Evolutionary conservation across 495 filamentous ascomycete species (phyloP).

Genomic region (Daldinia bambusicola): DNA sequence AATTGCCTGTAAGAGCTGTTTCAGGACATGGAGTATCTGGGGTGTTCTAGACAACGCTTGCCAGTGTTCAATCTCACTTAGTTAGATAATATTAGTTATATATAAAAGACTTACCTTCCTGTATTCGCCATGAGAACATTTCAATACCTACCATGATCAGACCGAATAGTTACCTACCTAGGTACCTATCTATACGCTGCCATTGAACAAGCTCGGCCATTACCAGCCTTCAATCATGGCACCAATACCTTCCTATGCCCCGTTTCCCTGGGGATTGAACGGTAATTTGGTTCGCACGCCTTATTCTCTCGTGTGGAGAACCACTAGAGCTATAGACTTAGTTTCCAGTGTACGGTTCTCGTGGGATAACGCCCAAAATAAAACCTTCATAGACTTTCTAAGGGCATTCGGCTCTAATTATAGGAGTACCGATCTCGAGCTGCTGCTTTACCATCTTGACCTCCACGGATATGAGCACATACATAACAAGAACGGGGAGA

Average conservation of each 20-base stretch:
- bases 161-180: background rate
- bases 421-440: conserved; percentile 13
- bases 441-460: conserved; percentile 24
- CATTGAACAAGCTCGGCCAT: background rate
- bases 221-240: background rate
- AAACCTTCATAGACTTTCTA: conserved; percentile 16
- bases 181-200: background rate
- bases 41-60: too few species aligned
- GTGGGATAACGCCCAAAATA: conserved; percentile 31
- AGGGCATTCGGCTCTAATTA: conserved; percentile 6
- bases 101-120: background rate
- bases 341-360: conserved; percentile 20
- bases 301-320: conserved; percentile 24
- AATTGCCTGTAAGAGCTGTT: too few species aligned
- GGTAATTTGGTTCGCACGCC: conserved; percentile 7
- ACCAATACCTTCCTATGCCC: background rate
- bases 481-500: conserved; percentile 6
- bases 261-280: background rate
- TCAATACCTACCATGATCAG: too few species aligned
- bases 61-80: too few species aligned
- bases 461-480: conserved; percentile 33
- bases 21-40: too few species aligned
- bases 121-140: too few species aligned
- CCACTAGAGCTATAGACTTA: conserved; percentile 18
- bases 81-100: too few species aligned